phyloP scores from a whole-genome alignment of 208 protist genomes.

The Leishmania amazonensis region DNA sequence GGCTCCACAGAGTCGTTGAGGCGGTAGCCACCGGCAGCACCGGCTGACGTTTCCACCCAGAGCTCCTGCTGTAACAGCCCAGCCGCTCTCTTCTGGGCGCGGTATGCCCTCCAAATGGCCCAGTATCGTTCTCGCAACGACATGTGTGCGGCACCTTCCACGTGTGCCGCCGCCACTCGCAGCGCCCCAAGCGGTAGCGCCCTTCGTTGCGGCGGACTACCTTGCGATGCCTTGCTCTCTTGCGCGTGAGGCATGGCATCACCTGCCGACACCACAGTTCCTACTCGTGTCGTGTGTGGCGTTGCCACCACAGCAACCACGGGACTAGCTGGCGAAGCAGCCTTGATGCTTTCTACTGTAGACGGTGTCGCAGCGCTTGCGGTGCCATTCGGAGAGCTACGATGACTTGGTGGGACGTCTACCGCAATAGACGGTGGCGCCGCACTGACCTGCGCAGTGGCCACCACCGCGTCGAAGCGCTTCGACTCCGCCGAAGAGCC shows the following conservation, averaged over 20 bases:
- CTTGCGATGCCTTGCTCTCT: background rate
- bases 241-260: background rate
- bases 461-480: background rate
- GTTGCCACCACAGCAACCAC: background rate
- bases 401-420: conserved; percentile 12
- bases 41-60: conserved; percentile 10
- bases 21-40: conserved; percentile 14
- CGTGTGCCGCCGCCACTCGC: conserved; percentile 12
- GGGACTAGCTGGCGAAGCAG: background rate
- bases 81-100: conserved; percentile 14
- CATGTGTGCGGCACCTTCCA: conserved; percentile 5
- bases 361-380: background rate
- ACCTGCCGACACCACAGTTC: background rate
- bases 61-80: conserved; percentile 13
- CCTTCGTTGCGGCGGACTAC: background rate
- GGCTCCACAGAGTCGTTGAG: conserved; percentile 48
- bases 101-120: conserved; percentile 23
- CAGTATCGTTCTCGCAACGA: conserved; percentile 14
- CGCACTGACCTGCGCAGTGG: background rate
- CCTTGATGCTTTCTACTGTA: background rate
- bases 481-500: background rate
- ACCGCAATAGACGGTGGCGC: background rate
- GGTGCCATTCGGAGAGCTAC: conserved; percentile 8
- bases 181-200: background rate
- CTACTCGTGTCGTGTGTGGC: background rate